Evolutionary conservation across 306 rosid genomes (phyloP).

Genomic region (Cucumis hystrix): DNA sequence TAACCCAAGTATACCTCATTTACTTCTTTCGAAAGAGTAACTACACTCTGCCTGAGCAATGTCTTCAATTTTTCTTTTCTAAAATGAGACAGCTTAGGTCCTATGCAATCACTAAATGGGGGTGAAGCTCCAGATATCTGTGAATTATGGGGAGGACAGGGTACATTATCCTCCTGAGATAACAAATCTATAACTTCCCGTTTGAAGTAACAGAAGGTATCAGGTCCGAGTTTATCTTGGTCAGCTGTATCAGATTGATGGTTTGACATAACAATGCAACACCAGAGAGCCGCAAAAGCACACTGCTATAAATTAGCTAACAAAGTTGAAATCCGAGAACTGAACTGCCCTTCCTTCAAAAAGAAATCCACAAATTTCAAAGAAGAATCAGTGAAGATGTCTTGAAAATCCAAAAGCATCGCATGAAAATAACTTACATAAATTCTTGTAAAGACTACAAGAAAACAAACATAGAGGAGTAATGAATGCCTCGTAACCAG

Average conservation of each 20-base stretch:
- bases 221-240: constrained; percentile 43
- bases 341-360: background rate
- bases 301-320: constrained; percentile 12
- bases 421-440: background rate
- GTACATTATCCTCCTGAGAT: constrained; percentile 32
- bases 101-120: constrained; percentile 30
- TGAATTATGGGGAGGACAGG: constrained; percentile 16
- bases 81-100: constrained; percentile 37
- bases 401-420: background rate
- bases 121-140: constrained; percentile 17
- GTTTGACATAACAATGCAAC: constrained; percentile 51
- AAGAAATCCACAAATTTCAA: background rate
- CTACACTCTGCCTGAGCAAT: constrained; percentile 55
- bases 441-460: background rate
- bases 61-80: constrained; percentile 45
- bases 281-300: constrained; percentile 17
- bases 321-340: background rate
- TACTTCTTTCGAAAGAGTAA: constrained; percentile 60
- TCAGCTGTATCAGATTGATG: constrained; percentile 20
- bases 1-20: constrained; percentile 48
- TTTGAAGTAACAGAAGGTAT: constrained; percentile 63
- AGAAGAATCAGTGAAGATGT: background rate
- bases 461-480: too few relatives aligned
- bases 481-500: background rate
- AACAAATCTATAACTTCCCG: constrained; percentile 41